phyloP scores from a whole-genome alignment of 177 flowering plant species.

The Vitis hybrid region DNA sequence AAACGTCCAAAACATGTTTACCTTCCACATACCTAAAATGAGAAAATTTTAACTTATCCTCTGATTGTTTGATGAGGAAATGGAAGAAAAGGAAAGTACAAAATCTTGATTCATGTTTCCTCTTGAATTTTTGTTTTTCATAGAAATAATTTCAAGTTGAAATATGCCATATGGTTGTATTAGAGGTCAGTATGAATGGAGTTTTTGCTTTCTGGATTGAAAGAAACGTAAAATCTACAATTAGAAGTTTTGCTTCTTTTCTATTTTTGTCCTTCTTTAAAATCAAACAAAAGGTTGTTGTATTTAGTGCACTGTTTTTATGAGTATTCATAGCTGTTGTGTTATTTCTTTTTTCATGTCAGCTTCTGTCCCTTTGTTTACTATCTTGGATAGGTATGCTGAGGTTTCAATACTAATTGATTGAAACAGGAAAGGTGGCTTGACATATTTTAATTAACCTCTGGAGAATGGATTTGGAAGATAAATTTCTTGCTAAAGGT shows the following conservation, averaged over 20 bases:
- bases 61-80: no score
- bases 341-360: neutral
- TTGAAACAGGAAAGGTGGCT: conserved; percentile 19
- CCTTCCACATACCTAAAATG: neutral
- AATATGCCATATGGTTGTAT: no score
- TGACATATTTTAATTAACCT: neutral
- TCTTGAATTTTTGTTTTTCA: no score
- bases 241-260: neutral
- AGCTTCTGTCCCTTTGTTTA: neutral
- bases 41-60: no score
- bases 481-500: conserved; percentile 37
- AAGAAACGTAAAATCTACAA: neutral
- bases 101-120: no score
- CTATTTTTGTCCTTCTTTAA: neutral
- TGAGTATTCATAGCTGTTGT: neutral
- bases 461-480: conserved; percentile 33
- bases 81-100: no score
- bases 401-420: neutral
- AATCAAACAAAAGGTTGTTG: neutral
- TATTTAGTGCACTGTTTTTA: neutral
- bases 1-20: neutral
- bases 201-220: no score
- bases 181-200: no score
- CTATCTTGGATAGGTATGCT: neutral
- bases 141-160: no score